Base-by-base conservation (phyloP, 805 yeast species). In the Starmerella powellii region DNA sequence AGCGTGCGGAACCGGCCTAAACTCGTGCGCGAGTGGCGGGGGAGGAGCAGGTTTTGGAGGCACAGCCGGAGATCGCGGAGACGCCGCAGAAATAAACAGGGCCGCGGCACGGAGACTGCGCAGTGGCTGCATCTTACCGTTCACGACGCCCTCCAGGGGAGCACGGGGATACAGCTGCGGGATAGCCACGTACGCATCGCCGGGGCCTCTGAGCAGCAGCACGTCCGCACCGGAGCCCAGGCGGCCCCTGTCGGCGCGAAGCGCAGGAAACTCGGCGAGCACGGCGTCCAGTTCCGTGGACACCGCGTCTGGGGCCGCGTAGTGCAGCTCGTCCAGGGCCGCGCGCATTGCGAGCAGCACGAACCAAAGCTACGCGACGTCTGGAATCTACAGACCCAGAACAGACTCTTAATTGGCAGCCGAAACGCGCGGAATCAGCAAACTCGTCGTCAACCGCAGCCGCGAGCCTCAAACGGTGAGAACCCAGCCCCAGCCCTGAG, bases 211-310 rank as follows among this genome's bases (percentile, higher is more conserved):
- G 20, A 87, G 47, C 46, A 77, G 76, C 10, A 86, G 63, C 37
- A 85, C 63, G 16, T 85, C 65, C 66, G 1, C 80, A 65, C 11
- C 56, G 57, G 1, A 62, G 2, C 80, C 71, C 52, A 67, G 71
- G 2, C 75, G 73, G 39, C 76, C 72, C 0, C 96, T 86, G 45
- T 85, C 66, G 15, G 91, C 80, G 48, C 72, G 67, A 40, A 86
- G 66, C 1, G 73, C 61, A 0, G 72, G 65, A 50, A 67, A 71
- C 3, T 64, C 59, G 45, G 65, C 69, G n/a, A 80, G 65, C 10
- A 72, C 64, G 33, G 70, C 63, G 10, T 74, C 71, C 0, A 74
- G 60, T 54, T 87, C 94, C 34, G 74, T 71, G 54, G 80, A 84
- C 0, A 74, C 63, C 2, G 70, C 51, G 41, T 74, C 70, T n/a